A percentile compares a stretch with the other conserved stretches of the same genome.
These are phyloP conservation scores for Rhodotorula kratochvilovae DNA, from an alignment of 768 basidiomycete species.

Conservation along the genomic window DNA sequence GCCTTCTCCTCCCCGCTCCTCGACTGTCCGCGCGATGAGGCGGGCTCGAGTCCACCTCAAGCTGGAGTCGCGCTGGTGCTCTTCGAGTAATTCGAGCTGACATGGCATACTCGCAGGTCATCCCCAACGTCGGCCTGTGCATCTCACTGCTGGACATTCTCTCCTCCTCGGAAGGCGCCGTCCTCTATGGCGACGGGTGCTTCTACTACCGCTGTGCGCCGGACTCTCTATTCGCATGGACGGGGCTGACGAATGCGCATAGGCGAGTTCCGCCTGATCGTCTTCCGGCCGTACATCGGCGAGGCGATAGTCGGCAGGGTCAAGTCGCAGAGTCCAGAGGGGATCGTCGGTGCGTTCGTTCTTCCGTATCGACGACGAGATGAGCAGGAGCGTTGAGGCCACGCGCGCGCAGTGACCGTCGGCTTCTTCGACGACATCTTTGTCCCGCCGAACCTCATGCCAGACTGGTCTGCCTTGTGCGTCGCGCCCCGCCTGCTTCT, in stretches of 20 bases:
- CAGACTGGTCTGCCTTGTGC: constrained; percentile 58
- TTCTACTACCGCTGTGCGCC: constrained; percentile 83
- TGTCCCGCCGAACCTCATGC: constrained; percentile 71
- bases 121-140: constrained; percentile 87
- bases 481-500: constrained; percentile 19
- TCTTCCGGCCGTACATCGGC: constrained; percentile 83
- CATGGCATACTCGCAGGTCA: constrained; percentile 52
- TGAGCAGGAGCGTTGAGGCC: no score
- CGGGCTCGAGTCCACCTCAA: not conserved
- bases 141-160: constrained; percentile 83
- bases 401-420: constrained; percentile 46
- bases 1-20: not conserved
- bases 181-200: constrained; percentile 89
- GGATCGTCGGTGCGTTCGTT: constrained; percentile 65
- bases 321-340: constrained; percentile 76
- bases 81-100: not conserved
- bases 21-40: not conserved
- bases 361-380: no score
- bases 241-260: not conserved
- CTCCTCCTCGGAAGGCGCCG: constrained; percentile 81
- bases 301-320: constrained; percentile 88
- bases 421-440: constrained; percentile 95
- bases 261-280: constrained; percentile 85
- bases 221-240: no score
- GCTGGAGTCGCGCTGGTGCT: no score